Conservation (phyloP, 2,329 filamentous ascomycete genomes). For the Neurospora sp. region DNA sequence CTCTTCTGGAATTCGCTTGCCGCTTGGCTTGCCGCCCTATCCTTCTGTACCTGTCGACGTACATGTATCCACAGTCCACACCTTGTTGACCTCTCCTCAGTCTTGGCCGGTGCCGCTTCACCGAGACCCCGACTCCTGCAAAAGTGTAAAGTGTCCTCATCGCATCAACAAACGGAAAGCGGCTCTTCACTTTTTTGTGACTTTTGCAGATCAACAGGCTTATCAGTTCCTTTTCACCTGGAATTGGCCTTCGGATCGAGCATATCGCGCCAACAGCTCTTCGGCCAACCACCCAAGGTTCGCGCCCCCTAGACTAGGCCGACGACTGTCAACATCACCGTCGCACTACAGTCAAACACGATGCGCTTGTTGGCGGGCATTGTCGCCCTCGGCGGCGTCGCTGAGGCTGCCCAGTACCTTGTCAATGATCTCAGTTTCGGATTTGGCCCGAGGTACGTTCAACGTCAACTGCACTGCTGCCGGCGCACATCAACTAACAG, state of each 20-base stretch:
- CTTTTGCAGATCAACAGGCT: neutral
- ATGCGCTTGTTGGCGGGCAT: conserved; percentile 32
- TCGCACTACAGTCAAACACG: neutral
- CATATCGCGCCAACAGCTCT: neutral
- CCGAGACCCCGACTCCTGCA: neutral
- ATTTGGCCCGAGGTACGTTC: conserved; percentile 48
- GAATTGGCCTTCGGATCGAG: neutral
- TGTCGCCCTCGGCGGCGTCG: conserved; percentile 32
- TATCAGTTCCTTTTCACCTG: neutral
- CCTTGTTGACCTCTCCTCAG: neutral
- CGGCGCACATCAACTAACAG: neutral
- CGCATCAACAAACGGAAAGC: neutral
- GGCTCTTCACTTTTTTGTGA: neutral
- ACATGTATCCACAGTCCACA: neutral
- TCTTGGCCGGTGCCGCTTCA: neutral
- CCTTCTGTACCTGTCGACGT: neutral
- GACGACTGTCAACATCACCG: neutral
- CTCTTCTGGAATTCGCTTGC: neutral
- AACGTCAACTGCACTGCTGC: neutral
- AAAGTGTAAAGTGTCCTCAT: neutral
- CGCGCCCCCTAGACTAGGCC: neutral
- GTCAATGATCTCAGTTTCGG: conserved; percentile 73
- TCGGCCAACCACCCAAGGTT: neutral
- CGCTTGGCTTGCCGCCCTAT: neutral
- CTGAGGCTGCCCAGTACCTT: conserved; percentile 52